These are phyloP conservation scores for Aspergillus indologenus DNA, from an alignment of 495 filamentous ascomycete species.

Conservation along the genomic window DNA sequence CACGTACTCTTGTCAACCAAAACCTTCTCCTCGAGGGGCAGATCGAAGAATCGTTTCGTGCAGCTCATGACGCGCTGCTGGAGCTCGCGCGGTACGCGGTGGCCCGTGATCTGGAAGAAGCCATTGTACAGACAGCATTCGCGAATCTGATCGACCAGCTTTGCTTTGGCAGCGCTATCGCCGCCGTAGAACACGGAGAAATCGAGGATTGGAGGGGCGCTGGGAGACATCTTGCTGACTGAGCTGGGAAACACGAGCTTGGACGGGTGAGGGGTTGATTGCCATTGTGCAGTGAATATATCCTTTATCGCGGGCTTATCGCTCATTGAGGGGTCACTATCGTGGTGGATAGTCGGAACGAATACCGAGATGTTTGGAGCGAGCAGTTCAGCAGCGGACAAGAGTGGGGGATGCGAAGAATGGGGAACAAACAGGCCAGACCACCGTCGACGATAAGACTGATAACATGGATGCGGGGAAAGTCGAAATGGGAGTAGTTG, in stretches of 20 bases:
- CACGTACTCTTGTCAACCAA: constrained; percentile 41
- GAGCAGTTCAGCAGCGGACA: not conserved
- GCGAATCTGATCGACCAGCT: constrained; percentile 30
- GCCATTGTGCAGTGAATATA: not conserved
- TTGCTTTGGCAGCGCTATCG: constrained; percentile 28
- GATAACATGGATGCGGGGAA: constrained; percentile 1
- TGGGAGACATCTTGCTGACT: constrained; percentile 20
- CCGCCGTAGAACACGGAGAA: constrained; percentile 35
- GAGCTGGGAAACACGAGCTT: not conserved
- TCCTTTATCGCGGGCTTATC: not conserved
- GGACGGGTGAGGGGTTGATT: not conserved
- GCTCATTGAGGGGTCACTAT: not conserved
- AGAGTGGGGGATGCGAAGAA: constrained; percentile 4
- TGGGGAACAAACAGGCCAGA: not conserved
- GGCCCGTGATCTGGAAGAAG: constrained; percentile 51
- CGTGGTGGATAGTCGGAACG: constrained; percentile 1
- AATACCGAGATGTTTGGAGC: not conserved
- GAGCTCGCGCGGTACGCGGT: constrained; percentile 37
- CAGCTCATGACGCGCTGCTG: constrained; percentile 32
- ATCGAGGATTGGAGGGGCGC: constrained; percentile 35
- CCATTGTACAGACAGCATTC: constrained; percentile 40
- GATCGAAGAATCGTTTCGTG: constrained; percentile 48
- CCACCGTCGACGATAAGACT: not conserved
- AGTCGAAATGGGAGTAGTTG: not conserved
- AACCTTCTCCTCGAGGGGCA: constrained; percentile 51